These are phyloP conservation scores for Rubia peregrina DNA, from an alignment of 305 asterid genomes.

Conservation along the genomic window DNA sequence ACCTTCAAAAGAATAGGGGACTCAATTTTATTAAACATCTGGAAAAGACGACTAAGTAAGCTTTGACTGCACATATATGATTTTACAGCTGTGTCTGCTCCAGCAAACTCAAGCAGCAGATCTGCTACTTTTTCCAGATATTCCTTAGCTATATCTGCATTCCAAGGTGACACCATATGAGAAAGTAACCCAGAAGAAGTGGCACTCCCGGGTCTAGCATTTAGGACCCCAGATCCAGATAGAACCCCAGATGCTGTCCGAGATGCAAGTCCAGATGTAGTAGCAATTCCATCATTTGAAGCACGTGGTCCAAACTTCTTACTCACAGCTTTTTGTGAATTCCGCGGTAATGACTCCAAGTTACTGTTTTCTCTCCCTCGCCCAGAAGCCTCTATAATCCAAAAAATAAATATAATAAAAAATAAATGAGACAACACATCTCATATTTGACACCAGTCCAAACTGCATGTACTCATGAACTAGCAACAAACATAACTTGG, in stretches of 20 bases:
- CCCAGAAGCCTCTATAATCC: slow-evolving; percentile 74
- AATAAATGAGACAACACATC: slow-evolving; percentile 6
- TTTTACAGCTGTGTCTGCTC: slow-evolving; percentile 85
- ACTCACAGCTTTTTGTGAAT: slow-evolving; percentile 58
- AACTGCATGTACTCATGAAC: slow-evolving; percentile 2
- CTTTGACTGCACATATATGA: slow-evolving; percentile 97
- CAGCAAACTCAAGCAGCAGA: slow-evolving; percentile 94
- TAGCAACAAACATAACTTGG: slow-evolving; percentile 4
- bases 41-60: slow-evolving; percentile 93
- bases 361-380: slow-evolving; percentile 76
- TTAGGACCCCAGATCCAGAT: slow-evolving; percentile 94
- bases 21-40: slow-evolving; percentile 95
- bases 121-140: slow-evolving; percentile 97
- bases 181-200: slow-evolving; percentile 92
- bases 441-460: slow-evolving; percentile 9
- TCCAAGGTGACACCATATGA: slow-evolving; percentile 86
- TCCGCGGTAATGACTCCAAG: slow-evolving; percentile 58
- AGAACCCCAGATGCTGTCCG: slow-evolving; percentile 91
- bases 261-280: slow-evolving; percentile 66
- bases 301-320: slow-evolving; percentile 59
- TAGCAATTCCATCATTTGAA: slow-evolving; percentile 52
- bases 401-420: slow-evolving; percentile 19
- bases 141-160: slow-evolving; percentile 89
- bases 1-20: slow-evolving; percentile 98
- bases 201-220: slow-evolving; percentile 98